Conservation (phyloP, 2,329 filamentous ascomycete species). For the Apiospora sp. region DNA sequence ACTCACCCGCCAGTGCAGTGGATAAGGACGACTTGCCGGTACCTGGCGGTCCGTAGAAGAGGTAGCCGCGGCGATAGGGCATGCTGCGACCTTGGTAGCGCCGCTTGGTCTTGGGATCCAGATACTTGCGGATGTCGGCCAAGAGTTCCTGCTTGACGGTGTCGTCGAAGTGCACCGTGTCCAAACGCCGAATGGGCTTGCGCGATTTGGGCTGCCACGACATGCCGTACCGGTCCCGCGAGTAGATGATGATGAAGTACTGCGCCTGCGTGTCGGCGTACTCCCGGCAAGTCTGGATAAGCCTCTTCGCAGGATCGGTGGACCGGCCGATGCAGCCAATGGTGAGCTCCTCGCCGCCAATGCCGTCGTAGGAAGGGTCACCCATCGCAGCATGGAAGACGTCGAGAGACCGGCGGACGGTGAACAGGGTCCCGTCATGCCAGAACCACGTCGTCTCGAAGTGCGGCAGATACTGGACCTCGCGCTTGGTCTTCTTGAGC, state of each 20-base stretch:
- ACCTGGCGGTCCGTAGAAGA: slow-evolving; percentile 43
- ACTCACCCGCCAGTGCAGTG: slow-evolving; percentile 58
- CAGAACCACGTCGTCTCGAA: slow-evolving; percentile 58
- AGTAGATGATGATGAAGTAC: slow-evolving; percentile 59
- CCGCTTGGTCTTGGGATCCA: slow-evolving; percentile 52
- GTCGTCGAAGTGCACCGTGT: slow-evolving; percentile 60
- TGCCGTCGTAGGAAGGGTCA: slow-evolving; percentile 54
- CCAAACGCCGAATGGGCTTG: slow-evolving; percentile 56
- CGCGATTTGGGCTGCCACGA: slow-evolving; percentile 58
- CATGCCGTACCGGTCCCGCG: slow-evolving; percentile 54
- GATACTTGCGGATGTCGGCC: slow-evolving; percentile 59
- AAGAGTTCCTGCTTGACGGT: slow-evolving; percentile 55
- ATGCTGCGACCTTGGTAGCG: slow-evolving; percentile 73
- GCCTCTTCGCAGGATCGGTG: slow-evolving; percentile 54
- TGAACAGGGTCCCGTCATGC: slow-evolving; percentile 54
- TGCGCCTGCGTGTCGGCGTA: slow-evolving; percentile 56
- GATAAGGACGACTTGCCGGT: slow-evolving; percentile 54
- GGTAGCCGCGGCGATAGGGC: slow-evolving; percentile 62
- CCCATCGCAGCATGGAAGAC: slow-evolving; percentile 46
- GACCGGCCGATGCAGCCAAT: slow-evolving; percentile 61
- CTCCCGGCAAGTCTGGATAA: slow-evolving; percentile 56
- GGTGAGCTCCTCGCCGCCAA: slow-evolving; percentile 55
- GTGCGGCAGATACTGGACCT: slow-evolving; percentile 54
- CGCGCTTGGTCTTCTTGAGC: slow-evolving; percentile 50
- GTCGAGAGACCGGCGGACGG: slow-evolving; percentile 52